These are phyloP conservation scores for Athelia sp. DNA, from an alignment of 1,284 basidiomycete species.

Conservation along the genomic window DNA sequence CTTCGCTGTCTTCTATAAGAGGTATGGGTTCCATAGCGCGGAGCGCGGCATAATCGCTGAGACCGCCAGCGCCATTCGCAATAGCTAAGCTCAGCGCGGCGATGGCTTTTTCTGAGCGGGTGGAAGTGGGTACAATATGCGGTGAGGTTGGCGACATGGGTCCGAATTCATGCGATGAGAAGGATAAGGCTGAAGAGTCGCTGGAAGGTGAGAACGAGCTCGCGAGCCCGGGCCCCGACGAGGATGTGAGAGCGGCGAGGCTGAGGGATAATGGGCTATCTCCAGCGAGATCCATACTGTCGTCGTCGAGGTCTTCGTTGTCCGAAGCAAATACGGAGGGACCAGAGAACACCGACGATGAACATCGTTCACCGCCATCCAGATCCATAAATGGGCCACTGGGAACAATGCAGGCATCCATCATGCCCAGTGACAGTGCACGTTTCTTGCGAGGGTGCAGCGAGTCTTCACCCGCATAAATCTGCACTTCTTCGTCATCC, in stretches of 20 bases:
- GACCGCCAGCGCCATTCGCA: slow-evolving; percentile 63
- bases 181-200: slow-evolving; percentile 29
- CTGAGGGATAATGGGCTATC: slow-evolving; percentile 9
- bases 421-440: slow-evolving; percentile 35
- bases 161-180: slow-evolving; percentile 15
- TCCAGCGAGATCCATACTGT: slow-evolving; percentile 10
- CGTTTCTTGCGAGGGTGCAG: slow-evolving; percentile 27
- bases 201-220: slow-evolving; percentile 26
- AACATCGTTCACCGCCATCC: slow-evolving; percentile 21
- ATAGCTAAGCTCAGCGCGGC: slow-evolving; percentile 58
- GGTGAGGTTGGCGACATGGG: slow-evolving; percentile 15
- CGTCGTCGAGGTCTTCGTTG: slow-evolving; percentile 18
- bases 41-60: slow-evolving; percentile 58
- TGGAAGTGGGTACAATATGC: slow-evolving; percentile 21
- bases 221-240: slow-evolving; percentile 18
- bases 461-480: slow-evolving; percentile 36
- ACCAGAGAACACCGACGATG: slow-evolving; percentile 21
- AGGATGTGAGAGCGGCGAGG: slow-evolving; percentile 6
- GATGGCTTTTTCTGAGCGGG: slow-evolving; percentile 54
- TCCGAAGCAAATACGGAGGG: slow-evolving; percentile 23
- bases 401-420: slow-evolving; percentile 26
- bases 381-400: neutral
- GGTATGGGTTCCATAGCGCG: slow-evolving; percentile 35
- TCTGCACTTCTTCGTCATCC: slow-evolving; percentile 53
- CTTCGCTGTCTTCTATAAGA: slow-evolving; percentile 38